Conservation (phyloP, 345 rosid species). For the Eucalyptus sp. region DNA sequence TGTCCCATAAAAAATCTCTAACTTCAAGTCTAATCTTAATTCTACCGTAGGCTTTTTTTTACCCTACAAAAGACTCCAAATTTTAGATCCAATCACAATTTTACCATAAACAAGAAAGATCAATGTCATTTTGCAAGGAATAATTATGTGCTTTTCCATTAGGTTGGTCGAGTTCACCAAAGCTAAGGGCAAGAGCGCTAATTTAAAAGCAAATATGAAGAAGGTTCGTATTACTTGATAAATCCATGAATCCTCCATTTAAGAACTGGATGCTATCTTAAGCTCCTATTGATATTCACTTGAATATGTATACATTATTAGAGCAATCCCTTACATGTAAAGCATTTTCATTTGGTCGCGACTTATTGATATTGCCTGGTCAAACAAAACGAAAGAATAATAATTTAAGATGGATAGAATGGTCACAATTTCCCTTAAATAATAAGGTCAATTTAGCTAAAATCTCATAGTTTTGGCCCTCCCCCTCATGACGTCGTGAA, state of each 20-base stretch:
- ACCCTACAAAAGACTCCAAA: too few relatives aligned
- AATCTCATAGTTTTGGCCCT: not conserved
- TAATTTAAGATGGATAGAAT: not conserved
- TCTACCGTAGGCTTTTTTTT: not conserved
- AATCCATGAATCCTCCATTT: not conserved
- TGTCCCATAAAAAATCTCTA: not conserved
- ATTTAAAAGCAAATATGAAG: not conserved
- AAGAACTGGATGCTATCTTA: too few relatives aligned
- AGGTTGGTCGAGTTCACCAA: not conserved
- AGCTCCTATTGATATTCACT: not conserved
- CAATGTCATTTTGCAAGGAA: too few relatives aligned
- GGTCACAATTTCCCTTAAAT: not conserved
- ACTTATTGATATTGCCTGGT: too few relatives aligned
- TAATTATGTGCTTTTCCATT: too few relatives aligned
- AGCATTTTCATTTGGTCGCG: not conserved
- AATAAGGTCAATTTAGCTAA: not conserved
- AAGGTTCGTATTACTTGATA: not conserved
- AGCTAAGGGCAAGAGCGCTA: not conserved
- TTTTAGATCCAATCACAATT: too few relatives aligned
- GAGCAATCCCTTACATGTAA: not conserved
- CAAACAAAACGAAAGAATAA: not conserved
- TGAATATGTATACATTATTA: too few relatives aligned
- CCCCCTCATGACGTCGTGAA: not conserved
- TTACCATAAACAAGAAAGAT: not conserved
- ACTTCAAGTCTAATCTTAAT: too few relatives aligned